Evolutionary conservation across 495 filamentous ascomycete species (phyloP).

Genomic region (Parmelia sp.): DNA sequence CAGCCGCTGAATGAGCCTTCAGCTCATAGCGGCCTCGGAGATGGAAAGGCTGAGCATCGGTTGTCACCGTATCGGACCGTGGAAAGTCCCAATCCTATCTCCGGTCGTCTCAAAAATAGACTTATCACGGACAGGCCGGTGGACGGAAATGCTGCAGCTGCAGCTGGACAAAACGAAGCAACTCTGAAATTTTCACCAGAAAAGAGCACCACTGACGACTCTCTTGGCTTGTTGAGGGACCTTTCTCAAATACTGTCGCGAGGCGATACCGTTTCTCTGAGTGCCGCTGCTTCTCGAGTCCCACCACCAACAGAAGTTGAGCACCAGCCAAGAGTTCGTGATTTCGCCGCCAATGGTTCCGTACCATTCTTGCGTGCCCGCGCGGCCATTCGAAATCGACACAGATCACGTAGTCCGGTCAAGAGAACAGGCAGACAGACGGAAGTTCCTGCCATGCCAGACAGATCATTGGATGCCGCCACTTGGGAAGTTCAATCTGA

Average conservation of each 20-base stretch:
- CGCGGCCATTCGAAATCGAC: constrained; percentile 6
- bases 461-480: neutral
- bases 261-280: neutral
- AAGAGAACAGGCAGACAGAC: constrained; percentile 9
- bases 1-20: neutral
- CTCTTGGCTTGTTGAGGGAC: constrained; percentile 4
- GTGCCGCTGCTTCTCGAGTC: constrained; percentile 1
- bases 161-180: neutral
- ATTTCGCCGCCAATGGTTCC: constrained; percentile 8
- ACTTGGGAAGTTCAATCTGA: neutral
- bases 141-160: neutral
- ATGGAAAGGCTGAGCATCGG: neutral
- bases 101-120: neutral
- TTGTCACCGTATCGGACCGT: constrained; percentile 1
- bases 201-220: constrained; percentile 8
- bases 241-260: constrained; percentile 8
- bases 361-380: constrained; percentile 5
- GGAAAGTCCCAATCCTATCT: neutral
- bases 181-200: neutral
- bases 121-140: neutral
- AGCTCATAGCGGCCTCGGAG: neutral
- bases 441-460: neutral
- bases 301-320: neutral
- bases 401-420: constrained; percentile 10
- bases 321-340: constrained; percentile 9